These are phyloP conservation scores for Dalbergia oliveri DNA, from an alignment of 306 rosid species.

Conservation along the genomic window DNA sequence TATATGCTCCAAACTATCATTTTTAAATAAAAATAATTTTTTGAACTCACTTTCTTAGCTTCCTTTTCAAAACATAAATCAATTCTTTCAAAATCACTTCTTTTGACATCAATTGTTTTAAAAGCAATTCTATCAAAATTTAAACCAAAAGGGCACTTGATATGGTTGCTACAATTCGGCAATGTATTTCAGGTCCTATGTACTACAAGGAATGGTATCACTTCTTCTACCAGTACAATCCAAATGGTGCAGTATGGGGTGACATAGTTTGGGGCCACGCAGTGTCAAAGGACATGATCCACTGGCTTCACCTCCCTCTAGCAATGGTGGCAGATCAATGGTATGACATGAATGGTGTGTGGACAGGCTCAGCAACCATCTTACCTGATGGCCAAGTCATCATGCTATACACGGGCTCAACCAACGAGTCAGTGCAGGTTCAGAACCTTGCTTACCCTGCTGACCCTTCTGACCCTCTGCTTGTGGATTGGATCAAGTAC, in stretches of 20 bases:
- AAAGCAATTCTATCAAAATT: no score
- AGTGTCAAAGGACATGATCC: slow-evolving; percentile 83
- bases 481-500: slow-evolving; percentile 80
- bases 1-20: no score
- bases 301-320: slow-evolving; percentile 92
- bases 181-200: slow-evolving; percentile 73
- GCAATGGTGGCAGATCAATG: slow-evolving; percentile 90
- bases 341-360: slow-evolving; percentile 83
- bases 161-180: slow-evolving; percentile 18
- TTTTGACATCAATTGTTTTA: no score
- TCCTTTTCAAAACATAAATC: no score
- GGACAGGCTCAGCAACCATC: slow-evolving; percentile 96
- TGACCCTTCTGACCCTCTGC: slow-evolving; percentile 78
- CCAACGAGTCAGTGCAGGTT: slow-evolving; percentile 81
- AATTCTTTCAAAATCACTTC: no score
- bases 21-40: no score
- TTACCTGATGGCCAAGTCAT: slow-evolving; percentile 66
- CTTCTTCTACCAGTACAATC: slow-evolving; percentile 95
- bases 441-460: slow-evolving; percentile 89
- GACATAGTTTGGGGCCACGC: slow-evolving; percentile 97
- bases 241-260: slow-evolving; percentile 88
- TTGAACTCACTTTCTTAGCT: no score
- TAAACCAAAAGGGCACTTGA: no score
- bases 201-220: slow-evolving; percentile 97
- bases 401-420: slow-evolving; percentile 94